phyloP scores from a whole-genome alignment of 306 rosid species.

The Carpinus fangiana region DNA sequence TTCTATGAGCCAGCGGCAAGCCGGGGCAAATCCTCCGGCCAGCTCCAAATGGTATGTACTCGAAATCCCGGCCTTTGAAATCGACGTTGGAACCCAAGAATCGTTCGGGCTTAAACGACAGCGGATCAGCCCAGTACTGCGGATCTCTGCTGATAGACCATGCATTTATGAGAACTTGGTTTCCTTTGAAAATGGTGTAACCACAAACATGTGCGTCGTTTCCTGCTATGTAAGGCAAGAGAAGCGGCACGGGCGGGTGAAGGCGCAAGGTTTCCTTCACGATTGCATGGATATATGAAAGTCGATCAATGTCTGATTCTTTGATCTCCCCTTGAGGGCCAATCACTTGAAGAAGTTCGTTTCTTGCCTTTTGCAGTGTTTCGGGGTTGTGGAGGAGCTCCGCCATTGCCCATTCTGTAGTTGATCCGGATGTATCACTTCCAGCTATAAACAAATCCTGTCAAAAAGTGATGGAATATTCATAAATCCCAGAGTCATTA shows the following conservation, averaged over 20 bases:
- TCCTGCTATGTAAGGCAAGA: slow-evolving; percentile 54
- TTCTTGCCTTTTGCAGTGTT: slow-evolving; percentile 38
- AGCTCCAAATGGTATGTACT: slow-evolving; percentile 57
- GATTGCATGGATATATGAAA: slow-evolving; percentile 51
- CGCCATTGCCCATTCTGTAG: slow-evolving; percentile 72
- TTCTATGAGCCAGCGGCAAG: slow-evolving; percentile 47
- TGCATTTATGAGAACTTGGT: slow-evolving; percentile 49
- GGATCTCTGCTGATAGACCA: slow-evolving; percentile 65
- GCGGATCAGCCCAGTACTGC: slow-evolving; percentile 37
- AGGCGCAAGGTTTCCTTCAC: slow-evolving; percentile 62
- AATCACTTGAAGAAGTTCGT: slow-evolving; percentile 33
- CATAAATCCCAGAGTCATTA: no score
- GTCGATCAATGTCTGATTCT: slow-evolving; percentile 52
- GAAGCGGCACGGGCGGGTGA: slow-evolving; percentile 59
- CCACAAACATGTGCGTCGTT: slow-evolving; percentile 37
- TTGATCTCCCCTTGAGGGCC: slow-evolving; percentile 28
- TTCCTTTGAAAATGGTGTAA: slow-evolving; percentile 42
- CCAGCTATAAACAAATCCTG: slow-evolving; percentile 66
- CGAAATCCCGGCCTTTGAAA: slow-evolving; percentile 53
- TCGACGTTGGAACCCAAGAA: slow-evolving; percentile 36
- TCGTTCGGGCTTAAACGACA: slow-evolving; percentile 50
- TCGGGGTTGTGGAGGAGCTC: slow-evolving; percentile 49
- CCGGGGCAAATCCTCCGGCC: slow-evolving; percentile 75
- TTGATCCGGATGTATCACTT: slow-evolving; percentile 57
- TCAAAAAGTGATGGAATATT: not conserved